Conservation (phyloP, 306 rosid genomes). For the Alnus glutinosa region DNA sequence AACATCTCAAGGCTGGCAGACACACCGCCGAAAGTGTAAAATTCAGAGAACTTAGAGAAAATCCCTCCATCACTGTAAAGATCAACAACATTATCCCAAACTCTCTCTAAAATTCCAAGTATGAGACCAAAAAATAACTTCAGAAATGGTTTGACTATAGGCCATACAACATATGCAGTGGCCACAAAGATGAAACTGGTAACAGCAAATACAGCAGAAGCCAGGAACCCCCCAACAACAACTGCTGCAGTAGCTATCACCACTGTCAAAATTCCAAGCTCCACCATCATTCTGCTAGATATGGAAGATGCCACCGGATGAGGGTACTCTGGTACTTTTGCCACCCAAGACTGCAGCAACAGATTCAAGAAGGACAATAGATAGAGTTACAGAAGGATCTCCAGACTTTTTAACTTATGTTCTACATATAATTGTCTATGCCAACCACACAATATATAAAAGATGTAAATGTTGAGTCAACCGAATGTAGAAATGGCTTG, state of each 20-base stretch:
- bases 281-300: constrained; percentile 91
- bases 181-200: constrained; percentile 69
- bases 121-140: constrained; percentile 55
- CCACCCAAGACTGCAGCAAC: constrained; percentile 78
- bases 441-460: background rate
- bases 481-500: background rate
- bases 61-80: constrained; percentile 65
- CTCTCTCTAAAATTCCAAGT: constrained; percentile 66
- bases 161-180: constrained; percentile 69
- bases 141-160: constrained; percentile 70
- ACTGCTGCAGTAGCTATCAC: constrained; percentile 65
- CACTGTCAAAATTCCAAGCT: constrained; percentile 67
- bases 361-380: constrained; percentile 28
- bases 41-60: constrained; percentile 56
- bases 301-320: constrained; percentile 88
- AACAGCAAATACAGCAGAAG: constrained; percentile 79
- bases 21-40: constrained; percentile 73
- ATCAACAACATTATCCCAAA: constrained; percentile 68
- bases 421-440: background rate
- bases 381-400: constrained; percentile 25
- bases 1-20: constrained; percentile 64
- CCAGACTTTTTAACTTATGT: background rate
- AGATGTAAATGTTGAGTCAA: constrained; percentile 5
- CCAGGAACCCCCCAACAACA: constrained; percentile 79
- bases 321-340: constrained; percentile 71